Base-by-base conservation (phyloP, 2,329 filamentous ascomycete genomes). In the Neopestalotiopsis clavispora region DNA sequence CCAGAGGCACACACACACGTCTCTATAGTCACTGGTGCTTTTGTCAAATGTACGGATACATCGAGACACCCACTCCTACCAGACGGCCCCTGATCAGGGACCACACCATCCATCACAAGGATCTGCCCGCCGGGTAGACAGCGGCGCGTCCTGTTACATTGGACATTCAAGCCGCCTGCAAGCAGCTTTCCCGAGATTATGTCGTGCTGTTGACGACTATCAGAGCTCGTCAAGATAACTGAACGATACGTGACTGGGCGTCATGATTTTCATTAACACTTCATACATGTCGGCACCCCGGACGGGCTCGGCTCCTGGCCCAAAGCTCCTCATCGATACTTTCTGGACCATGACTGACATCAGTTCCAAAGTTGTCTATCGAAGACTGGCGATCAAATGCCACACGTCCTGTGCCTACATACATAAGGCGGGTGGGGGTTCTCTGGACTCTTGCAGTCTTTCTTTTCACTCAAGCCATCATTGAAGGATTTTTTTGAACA, bases 181-280 rank as follows among this genome's bases (percentile, higher is more conserved):
- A 74, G 75, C 73, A 74, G 75, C 73, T 73, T 71, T 79, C 76
- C 79, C 78, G 77, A 79, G 75, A 80, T 79, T 78, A 73, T 77
- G 73, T 76, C 72, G 74, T 72, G 65, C 68, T 64, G 63, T 69
- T 68, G 69, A 57, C 30, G 28, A 56, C 28, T 52, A n/a, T 42
- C 14, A n/a, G 64, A 67, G n/a, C 59, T 58, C 71, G 68, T 76
- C 67, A 52, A 75, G 74, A 82, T 82, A 82, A 80, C 76, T 77
- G 67, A 76, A 76, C 75, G 77, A 72, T 74, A 72, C 76, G 73
- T 82, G 77, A 82, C 80, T 83, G 80, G 80, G 69, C 59, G 69
- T 74, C 69, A 68, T 61, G 73, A 71, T 69, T 66, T 69, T 68
- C 70, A 65, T 71, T 60, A 66, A 70, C 68, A 58, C 69, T 68